Percentiles rank a stretch among this genome's conserved stretches.
Conservation (phyloP, 1,284 basidiomycete species). For the Fistulina hepatica region DNA sequence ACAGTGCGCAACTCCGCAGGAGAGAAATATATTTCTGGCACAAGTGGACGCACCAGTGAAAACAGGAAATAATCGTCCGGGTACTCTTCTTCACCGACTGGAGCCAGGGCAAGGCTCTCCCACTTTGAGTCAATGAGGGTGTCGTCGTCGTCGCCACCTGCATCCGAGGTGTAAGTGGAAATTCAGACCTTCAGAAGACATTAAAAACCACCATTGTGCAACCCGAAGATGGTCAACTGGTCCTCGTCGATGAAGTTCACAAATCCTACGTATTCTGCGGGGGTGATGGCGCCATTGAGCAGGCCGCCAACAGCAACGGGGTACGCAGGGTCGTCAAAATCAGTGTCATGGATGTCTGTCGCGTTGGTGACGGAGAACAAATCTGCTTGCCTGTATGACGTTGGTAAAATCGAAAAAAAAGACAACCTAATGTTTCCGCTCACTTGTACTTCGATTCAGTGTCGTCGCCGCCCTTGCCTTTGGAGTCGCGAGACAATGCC, state of each 20-base stretch:
- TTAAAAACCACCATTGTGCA: slow-evolving; percentile 37
- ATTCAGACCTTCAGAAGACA: not conserved
- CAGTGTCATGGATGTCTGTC: slow-evolving; percentile 50
- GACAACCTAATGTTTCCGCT: slow-evolving; percentile 11
- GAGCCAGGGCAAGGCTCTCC: slow-evolving; percentile 54
- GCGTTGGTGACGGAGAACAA: slow-evolving; percentile 45
- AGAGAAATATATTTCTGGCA: not conserved
- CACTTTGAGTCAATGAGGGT: slow-evolving; percentile 58
- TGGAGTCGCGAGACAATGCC: slow-evolving; percentile 47
- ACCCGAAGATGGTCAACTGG: slow-evolving; percentile 49
- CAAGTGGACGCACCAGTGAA: slow-evolving; percentile 33
- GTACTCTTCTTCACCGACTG: slow-evolving; percentile 35
- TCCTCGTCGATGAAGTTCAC: slow-evolving; percentile 40
- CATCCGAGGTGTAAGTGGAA: not conserved
- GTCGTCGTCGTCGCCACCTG: slow-evolving; percentile 30
- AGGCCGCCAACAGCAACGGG: slow-evolving; percentile 42
- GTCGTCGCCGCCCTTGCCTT: slow-evolving; percentile 47
- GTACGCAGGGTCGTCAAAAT: slow-evolving; percentile 44
- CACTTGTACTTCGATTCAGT: slow-evolving; percentile 47
- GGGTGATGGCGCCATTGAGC: slow-evolving; percentile 37
- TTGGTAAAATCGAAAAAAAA: slow-evolving; percentile 4
- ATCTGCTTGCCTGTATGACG: slow-evolving; percentile 9
- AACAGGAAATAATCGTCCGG: slow-evolving; percentile 62
- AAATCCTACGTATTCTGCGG: slow-evolving; percentile 47
- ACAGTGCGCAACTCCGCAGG: not conserved